phyloP scores from a whole-genome alignment of 1,284 basidiomycete genomes.

The Cryptococcus sp. region DNA sequence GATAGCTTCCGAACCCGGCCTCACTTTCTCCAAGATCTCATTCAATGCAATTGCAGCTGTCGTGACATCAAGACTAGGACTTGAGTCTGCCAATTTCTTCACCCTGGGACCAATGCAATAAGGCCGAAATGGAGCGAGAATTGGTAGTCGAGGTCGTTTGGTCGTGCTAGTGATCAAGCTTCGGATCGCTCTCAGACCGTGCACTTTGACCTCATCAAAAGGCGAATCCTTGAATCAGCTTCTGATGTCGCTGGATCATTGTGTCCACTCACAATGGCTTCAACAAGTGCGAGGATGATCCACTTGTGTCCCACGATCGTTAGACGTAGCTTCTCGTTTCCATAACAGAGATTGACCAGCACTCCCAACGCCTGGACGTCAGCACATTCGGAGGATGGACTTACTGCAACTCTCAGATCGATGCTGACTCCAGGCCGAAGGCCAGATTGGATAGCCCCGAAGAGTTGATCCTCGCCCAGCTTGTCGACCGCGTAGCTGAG shows the following conservation, averaged over 20 bases:
- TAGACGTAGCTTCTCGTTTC: constrained; percentile 33
- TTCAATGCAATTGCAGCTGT: constrained; percentile 22
- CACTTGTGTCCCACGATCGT: constrained; percentile 26
- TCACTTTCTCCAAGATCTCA: constrained; percentile 21
- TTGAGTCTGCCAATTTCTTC: constrained; percentile 25
- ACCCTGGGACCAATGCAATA: constrained; percentile 34
- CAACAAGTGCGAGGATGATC: too few relatives aligned
- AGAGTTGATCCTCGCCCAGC: constrained; percentile 29
- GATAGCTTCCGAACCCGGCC: not conserved
- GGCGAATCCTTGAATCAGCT: constrained; percentile 14
- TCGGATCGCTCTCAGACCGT: constrained; percentile 34
- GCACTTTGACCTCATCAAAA: constrained; percentile 31
- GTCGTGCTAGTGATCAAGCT: constrained; percentile 41
- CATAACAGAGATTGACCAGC: constrained; percentile 40
- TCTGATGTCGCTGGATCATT: too few relatives aligned
- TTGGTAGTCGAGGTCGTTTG: constrained; percentile 30
- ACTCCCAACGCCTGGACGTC: constrained; percentile 30
- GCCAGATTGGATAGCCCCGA: constrained; percentile 22
- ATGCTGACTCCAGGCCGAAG: constrained; percentile 10
- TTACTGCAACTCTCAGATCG: constrained; percentile 23
- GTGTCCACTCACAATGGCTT: constrained; percentile 32
- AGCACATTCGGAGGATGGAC: constrained; percentile 1
- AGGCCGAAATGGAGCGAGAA: constrained; percentile 39
- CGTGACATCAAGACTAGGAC: constrained; percentile 23
- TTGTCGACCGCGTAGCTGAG: constrained; percentile 30